Conservation (phyloP, 805 yeast genomes). For the Candida dajiaensis region DNA sequence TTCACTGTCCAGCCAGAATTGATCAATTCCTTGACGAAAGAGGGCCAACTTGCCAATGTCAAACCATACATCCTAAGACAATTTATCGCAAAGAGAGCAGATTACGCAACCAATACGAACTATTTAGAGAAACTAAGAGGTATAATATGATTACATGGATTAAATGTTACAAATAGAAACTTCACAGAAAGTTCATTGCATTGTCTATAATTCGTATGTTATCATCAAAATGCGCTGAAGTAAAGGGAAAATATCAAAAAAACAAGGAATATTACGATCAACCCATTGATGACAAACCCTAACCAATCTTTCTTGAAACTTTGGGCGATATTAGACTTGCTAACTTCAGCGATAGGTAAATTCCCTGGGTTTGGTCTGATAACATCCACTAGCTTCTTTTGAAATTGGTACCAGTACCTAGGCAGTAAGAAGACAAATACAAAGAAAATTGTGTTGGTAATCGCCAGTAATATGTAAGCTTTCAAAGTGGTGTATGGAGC, state of each 20-base stretch:
- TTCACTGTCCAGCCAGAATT: slow-evolving; percentile 82
- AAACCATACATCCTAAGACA: slow-evolving; percentile 57
- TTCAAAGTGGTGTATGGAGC: slow-evolving; percentile 41
- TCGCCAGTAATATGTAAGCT: slow-evolving; percentile 26
- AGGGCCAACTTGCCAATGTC: slow-evolving; percentile 68
- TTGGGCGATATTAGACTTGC: slow-evolving; percentile 1
- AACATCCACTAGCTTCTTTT: background rate
- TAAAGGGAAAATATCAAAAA: slow-evolving; percentile 14
- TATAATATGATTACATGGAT: slow-evolving; percentile 10
- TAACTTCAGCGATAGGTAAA: slow-evolving; percentile 19
- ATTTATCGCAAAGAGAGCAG: slow-evolving; percentile 64
- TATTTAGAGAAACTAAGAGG: slow-evolving; percentile 22
- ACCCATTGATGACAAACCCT: slow-evolving; percentile 10
- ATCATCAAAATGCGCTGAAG: slow-evolving; percentile 15
- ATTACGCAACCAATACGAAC: slow-evolving; percentile 46
- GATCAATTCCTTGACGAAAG: slow-evolving; percentile 70
- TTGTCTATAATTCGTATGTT: too few species aligned
- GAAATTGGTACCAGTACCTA: slow-evolving; percentile 18
- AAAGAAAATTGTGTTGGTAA: slow-evolving; percentile 17
- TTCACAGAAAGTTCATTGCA: background rate
- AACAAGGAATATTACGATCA: slow-evolving; percentile 9
- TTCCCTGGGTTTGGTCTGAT: background rate
- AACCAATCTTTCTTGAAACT: slow-evolving; percentile 7
- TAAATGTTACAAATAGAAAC: background rate
- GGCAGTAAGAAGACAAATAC: slow-evolving; percentile 25